Conservation (phyloP, 257 asterid species). For the Salvia miltiorrhiza region DNA sequence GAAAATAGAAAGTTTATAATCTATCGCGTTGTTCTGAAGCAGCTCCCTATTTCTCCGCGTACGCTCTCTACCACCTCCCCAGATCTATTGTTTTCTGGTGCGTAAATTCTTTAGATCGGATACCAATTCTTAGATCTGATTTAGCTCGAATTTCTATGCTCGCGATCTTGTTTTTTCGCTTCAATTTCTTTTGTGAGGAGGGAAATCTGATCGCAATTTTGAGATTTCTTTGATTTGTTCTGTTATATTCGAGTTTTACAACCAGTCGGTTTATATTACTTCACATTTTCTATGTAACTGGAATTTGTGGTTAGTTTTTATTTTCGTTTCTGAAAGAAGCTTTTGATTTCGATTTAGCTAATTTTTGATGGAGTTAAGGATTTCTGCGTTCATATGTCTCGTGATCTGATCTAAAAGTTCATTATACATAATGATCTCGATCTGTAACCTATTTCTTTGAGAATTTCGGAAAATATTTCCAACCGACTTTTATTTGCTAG, state of each 20-base stretch:
- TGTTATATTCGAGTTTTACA: conserved; percentile 10
- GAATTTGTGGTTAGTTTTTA: not conserved
- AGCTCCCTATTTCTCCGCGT: conserved; percentile 24
- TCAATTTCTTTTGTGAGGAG: not conserved
- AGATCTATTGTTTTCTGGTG: conserved; percentile 34
- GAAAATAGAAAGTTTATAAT: not conserved
- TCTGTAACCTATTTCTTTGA: conserved; percentile 4
- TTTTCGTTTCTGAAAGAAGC: not conserved
- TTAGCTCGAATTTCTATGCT: not conserved
- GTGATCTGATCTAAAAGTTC: conserved; percentile 23
- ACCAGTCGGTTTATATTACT: not conserved
- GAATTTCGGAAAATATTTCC: not conserved
- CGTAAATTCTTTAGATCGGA: conserved; percentile 20
- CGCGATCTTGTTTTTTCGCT: not conserved
- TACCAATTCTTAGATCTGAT: conserved; percentile 16
- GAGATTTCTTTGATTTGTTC: conserved; percentile 12
- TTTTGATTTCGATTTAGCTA: conserved; percentile 14
- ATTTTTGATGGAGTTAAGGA: not conserved
- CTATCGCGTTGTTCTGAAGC: conserved; percentile 34
- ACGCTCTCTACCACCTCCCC: conserved; percentile 20
- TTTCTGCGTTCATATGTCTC: not conserved
- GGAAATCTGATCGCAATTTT: conserved; percentile 15
- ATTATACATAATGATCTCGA: conserved; percentile 5
- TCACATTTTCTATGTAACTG: not conserved
- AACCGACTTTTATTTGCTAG: not conserved